phyloP scores from a whole-genome alignment of 345 rosid genomes.

The Citrus maxima region DNA sequence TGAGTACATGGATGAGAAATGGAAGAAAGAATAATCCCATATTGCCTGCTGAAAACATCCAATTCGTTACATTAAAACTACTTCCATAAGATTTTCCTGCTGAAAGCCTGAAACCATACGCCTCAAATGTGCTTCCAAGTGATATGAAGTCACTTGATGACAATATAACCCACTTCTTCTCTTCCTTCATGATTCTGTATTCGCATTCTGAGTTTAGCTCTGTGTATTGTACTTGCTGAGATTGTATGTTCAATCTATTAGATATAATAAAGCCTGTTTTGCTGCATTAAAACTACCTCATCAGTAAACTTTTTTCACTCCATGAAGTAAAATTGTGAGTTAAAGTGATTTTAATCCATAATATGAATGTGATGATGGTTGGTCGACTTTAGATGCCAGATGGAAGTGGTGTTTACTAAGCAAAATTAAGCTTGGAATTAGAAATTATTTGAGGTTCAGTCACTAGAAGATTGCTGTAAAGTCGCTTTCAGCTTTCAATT shows the following conservation, averaged over 20 bases:
- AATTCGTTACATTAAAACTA: too few relatives aligned
- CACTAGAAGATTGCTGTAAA: background rate
- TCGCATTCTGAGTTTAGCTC: too few relatives aligned
- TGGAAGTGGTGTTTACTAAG: too few relatives aligned
- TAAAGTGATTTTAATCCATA: background rate
- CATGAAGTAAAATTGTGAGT: background rate
- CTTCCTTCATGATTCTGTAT: too few relatives aligned
- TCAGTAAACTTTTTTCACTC: background rate
- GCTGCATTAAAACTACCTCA: background rate
- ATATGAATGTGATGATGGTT: too few relatives aligned
- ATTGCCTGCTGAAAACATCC: conserved; percentile 18
- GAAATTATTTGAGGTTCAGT: background rate
- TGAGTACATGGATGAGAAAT: conserved; percentile 45
- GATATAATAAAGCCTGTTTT: background rate
- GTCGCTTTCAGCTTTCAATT: background rate
- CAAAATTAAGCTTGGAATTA: too few relatives aligned
- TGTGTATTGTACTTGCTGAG: too few relatives aligned
- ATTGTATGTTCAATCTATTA: background rate
- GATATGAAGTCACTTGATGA: background rate
- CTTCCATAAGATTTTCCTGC: too few relatives aligned
- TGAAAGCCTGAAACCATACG: background rate
- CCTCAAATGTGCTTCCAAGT: background rate
- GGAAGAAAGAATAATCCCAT: conserved; percentile 32
- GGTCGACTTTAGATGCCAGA: too few relatives aligned
- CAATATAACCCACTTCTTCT: background rate